Base-by-base conservation (phyloP, 768 basidiomycete species). In the Pleurotus citrinopileatus region DNA sequence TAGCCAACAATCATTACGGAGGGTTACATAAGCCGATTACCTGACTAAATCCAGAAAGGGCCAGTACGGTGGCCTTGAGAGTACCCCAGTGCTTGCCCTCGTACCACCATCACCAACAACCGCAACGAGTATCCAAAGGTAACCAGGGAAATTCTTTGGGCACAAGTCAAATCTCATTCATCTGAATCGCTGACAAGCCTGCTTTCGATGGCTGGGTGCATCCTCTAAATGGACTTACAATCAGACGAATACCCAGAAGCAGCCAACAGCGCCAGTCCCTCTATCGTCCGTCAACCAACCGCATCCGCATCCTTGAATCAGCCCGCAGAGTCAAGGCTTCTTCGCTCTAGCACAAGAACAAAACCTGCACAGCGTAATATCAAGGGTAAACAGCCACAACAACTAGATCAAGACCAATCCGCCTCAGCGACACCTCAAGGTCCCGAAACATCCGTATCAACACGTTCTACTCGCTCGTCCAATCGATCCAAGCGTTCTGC, bases 161-260 rank as follows among this genome's bases (percentile, higher is more conserved):
- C 12, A 15, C 5, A 22, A 26, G 23, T 42, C 40, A 40, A 22
- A 25, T 20, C 27, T 34, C 48, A 91, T 83, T 83, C 80, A 7
- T 82, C 55, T 65, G 67, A 63, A 66, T 64, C 64, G 62, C 68
- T 69, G 67, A 69, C 48, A 61, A 73, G 63, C 65, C 67, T 64
- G 65, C 73, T 67, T 81, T 88, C 88, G 84, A 91, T 91, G 89
- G 89, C 89, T 85, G 84, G 82, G 83, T 72, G 84, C 79, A 84
- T 81, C 76, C 77, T 82, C 87, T 91, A 90, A 91, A 91, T 91
- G 89, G 89, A 91, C 86, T 83, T 87, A 83, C 81, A 81, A 88
- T 81, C 79, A 75, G 73, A 71, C 66, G 73, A 88, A 77, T 76
- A 79, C 65, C 80, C 79, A 78, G 82, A 84, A 82, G 83, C 84